phyloP scores from a whole-genome alignment of 129 eudicot species.

The Ambrosia trifida region DNA sequence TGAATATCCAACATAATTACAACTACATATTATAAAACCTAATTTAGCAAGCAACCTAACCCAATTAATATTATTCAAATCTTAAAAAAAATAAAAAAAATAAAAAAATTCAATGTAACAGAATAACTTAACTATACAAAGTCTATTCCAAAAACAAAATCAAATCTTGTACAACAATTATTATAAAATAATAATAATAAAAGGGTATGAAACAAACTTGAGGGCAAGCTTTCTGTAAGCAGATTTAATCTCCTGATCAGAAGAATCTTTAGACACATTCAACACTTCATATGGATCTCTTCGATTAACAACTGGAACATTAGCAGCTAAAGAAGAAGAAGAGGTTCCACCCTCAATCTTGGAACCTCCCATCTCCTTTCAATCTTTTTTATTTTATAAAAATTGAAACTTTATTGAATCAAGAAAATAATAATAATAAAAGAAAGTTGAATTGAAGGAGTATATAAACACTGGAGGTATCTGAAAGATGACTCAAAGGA shows the following conservation, averaged over 20 bases:
- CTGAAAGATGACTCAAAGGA: conserved; percentile 19
- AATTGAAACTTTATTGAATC: conserved; percentile 1
- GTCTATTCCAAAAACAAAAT: background rate
- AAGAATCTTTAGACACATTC: conserved; percentile 60
- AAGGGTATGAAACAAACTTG: conserved; percentile 50
- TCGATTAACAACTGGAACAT: conserved; percentile 46
- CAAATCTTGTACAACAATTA: background rate
- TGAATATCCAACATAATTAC: background rate
- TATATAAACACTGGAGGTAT: conserved; percentile 14
- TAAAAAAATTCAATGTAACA: background rate
- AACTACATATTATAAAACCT: background rate
- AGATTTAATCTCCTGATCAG: conserved; percentile 91
- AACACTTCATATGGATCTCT: conserved; percentile 90
- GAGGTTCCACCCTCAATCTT: conserved; percentile 55
- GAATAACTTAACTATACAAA: background rate
- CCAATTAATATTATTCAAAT: background rate
- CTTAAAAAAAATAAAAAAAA: background rate
- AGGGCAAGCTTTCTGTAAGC: conserved; percentile 97
- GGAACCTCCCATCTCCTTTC: conserved; percentile 47
- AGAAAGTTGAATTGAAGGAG: no score
- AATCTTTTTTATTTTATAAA: conserved; percentile 20
- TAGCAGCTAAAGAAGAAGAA: conserved; percentile 23
- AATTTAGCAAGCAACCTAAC: background rate
- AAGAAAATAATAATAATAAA: background rate
- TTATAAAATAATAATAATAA: background rate